Percentiles rank a stretch among this genome's conserved stretches.
These are phyloP conservation scores for Pichia occidentalis DNA, from an alignment of 805 yeast genomes.

Conservation along the genomic window DNA sequence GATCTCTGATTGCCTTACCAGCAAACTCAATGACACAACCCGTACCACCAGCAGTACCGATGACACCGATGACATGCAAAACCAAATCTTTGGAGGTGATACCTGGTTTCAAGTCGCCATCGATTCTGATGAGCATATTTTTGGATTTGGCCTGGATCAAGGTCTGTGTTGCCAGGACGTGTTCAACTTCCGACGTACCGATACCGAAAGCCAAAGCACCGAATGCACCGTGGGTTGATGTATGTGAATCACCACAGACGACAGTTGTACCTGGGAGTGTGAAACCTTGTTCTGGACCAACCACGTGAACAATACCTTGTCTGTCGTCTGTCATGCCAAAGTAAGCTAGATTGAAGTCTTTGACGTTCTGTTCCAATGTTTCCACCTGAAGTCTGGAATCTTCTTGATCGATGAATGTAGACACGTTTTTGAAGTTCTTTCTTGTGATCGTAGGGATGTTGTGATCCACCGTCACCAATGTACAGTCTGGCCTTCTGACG, in stretches of 20 bases:
- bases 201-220: conserved; percentile 97
- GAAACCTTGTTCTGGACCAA: conserved; percentile 99
- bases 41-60: conserved; percentile 99
- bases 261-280: conserved; percentile 98
- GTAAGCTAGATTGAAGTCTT: conserved; percentile 80
- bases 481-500: conserved; percentile 89
- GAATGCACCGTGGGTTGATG: conserved; percentile 98
- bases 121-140: conserved; percentile 85
- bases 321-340: conserved; percentile 92
- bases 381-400: conserved; percentile 90
- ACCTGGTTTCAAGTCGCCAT: conserved; percentile 80
- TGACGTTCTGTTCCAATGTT: conserved; percentile 89
- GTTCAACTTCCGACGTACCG: conserved; percentile 99
- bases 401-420: conserved; percentile 77
- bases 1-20: conserved; percentile 84
- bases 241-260: conserved; percentile 98
- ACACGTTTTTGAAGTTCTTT: conserved; percentile 61
- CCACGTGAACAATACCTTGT: conserved; percentile 98
- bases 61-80: conserved; percentile 88
- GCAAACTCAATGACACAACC: conserved; percentile 96
- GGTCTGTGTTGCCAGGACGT: conserved; percentile 96
- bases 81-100: conserved; percentile 94
- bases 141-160: conserved; percentile 90
- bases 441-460: conserved; percentile 95
- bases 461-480: conserved; percentile 93